Base-by-base conservation (phyloP, 1,284 basidiomycete genomes). In the Agaricales sp. region DNA sequence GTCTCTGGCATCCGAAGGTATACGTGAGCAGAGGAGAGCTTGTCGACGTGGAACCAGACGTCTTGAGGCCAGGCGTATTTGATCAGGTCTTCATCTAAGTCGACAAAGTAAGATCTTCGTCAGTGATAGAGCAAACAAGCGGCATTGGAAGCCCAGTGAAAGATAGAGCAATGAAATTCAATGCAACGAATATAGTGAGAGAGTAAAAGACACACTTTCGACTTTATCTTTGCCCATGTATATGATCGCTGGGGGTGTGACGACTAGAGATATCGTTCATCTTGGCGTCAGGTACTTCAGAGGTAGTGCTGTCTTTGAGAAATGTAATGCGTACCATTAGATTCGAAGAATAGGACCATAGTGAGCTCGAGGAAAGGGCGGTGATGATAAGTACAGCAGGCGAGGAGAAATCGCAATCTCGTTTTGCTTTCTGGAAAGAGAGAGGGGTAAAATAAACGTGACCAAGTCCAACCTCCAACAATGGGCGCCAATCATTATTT, bases 191-290 rank as follows among this genome's bases (percentile, higher is more conserved):
- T 38, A 54, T 45, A 20, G 20, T 44, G 37, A n/a, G n/a, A n/a
- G 51, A 52, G 39, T 22, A n/a, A 43, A 8, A 38, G 48, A 69
- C 84, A 58, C 60, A 94, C 92, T 96, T 73, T 95, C 93, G 54
- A 89, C 83, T 69, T 99, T 98, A 75, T 99, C 95, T 61, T 81
- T 83, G 35, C 95, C 95, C 90, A 96, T 95, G 68, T 95, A 96
- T 52, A 96, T 75, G 18, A 71, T 79, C 2, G 77, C 84, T 1
- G 88, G 73, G 1, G 91, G 89, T 30, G 75, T 66, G 16, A 67
- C 59, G 35, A 65, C 82, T 86, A 52, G 11, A 8, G 21, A n/a
- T n/a, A n/a, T n/a, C n/a, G n/a, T n/a, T n/a, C n/a, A n/a, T n/a
- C n/a, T n/a, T n/a, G n/a, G n/a, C n/a, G n/a, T n/a, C n/a, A 3